A percentile compares a stretch with the other conserved stretches of the same genome.
Evolutionary conservation across 345 rosid genomes (phyloP).

Genomic region (Linum tenue): DNA sequence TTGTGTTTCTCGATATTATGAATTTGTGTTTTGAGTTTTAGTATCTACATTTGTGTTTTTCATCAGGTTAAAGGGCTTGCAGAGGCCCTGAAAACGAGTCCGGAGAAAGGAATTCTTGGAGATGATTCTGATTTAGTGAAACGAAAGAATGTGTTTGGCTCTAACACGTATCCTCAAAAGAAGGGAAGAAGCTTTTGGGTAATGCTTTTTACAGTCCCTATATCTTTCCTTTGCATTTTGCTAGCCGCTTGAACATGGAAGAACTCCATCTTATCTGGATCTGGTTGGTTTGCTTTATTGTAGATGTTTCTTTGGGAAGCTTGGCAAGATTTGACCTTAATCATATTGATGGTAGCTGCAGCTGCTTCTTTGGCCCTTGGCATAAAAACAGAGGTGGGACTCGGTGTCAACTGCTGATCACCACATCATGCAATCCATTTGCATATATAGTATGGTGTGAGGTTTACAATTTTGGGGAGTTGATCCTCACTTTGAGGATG

Average conservation of each 20-base stretch:
- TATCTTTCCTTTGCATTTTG: background rate
- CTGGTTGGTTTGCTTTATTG: background rate
- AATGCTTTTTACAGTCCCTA: background rate
- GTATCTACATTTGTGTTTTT: background rate
- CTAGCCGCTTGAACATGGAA: background rate
- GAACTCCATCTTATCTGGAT: too few species aligned
- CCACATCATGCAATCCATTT: background rate
- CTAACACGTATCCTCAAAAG: slow-evolving; percentile 8
- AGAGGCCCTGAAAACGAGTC: slow-evolving; percentile 3
- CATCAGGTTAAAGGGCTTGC: slow-evolving; percentile 7
- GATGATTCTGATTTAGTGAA: slow-evolving; percentile 10
- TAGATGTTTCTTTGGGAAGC: slow-evolving; percentile 12
- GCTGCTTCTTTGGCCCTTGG: slow-evolving; percentile 9
- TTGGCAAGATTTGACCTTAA: slow-evolving; percentile 9
- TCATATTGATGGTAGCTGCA: slow-evolving; percentile 13
- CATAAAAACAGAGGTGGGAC: slow-evolving; percentile 6
- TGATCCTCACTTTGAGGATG: background rate
- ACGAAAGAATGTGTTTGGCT: slow-evolving; percentile 4
- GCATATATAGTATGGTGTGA: background rate
- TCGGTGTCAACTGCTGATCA: background rate
- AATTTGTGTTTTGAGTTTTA: background rate
- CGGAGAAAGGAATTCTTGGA: slow-evolving; percentile 6
- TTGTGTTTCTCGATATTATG: too few species aligned
- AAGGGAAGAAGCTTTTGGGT: slow-evolving; percentile 11
- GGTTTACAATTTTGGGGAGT: background rate